Conservation (phyloP, 2,329 filamentous ascomycete species). For the Epichloe brachyelytri region DNA sequence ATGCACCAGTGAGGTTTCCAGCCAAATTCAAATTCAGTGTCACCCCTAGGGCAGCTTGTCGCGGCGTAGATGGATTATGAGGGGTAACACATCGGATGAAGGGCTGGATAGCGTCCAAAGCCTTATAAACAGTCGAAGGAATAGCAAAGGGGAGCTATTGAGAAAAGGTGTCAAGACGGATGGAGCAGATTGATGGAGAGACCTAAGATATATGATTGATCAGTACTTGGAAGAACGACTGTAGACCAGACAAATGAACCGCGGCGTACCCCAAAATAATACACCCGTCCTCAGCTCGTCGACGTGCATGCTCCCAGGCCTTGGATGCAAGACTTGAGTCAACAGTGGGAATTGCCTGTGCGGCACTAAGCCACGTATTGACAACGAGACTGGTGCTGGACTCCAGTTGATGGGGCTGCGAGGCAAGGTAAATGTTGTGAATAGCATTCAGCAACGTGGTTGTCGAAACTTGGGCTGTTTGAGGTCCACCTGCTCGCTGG, state of each 20-base stretch:
- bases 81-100: conserved; percentile 83
- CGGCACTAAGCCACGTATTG: conserved; percentile 86
- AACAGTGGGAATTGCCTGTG: conserved; percentile 58
- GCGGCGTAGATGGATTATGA: conserved; percentile 71
- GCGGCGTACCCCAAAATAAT: conserved; percentile 67
- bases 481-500: conserved; percentile 46
- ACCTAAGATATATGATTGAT: conserved; percentile 37
- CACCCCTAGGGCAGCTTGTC: conserved; percentile 69
- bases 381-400: conserved; percentile 83
- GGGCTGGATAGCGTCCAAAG: conserved; percentile 69
- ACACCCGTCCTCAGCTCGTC: conserved; percentile 89
- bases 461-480: conserved; percentile 73
- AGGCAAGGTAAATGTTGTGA: conserved; percentile 75
- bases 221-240: conserved; percentile 3
- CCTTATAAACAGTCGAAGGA: conserved; percentile 61
- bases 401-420: conserved; percentile 75
- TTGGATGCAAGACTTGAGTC: conserved; percentile 65
- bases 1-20: conserved; percentile 64
- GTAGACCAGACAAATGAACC: neutral
- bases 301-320: conserved; percentile 92
- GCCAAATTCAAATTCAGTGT: conserved; percentile 70
- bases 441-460: conserved; percentile 86
- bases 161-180: conserved; percentile 75
- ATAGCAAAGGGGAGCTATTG: conserved; percentile 61
- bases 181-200: conserved; percentile 77